phyloP scores from a whole-genome alignment of 2,329 filamentous ascomycete species.

The Rhynchosporium graminicola region DNA sequence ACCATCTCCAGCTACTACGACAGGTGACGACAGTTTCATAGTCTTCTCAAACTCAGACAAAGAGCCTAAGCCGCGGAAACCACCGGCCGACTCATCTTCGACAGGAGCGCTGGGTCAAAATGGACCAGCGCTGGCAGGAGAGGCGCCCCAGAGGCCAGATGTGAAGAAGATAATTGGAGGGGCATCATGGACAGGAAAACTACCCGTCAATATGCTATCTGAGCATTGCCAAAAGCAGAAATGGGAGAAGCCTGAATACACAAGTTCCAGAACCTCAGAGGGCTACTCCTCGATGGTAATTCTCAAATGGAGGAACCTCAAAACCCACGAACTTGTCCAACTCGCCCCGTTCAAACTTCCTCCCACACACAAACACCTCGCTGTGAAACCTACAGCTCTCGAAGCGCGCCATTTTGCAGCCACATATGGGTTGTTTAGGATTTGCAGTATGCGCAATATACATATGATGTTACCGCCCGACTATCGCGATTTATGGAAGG shows the following conservation, averaged over 20 bases:
- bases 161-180: slow-evolving; percentile 86
- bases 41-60: slow-evolving; percentile 61
- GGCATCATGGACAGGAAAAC: slow-evolving; percentile 94
- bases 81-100: slow-evolving; percentile 21
- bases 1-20: slow-evolving; percentile 31
- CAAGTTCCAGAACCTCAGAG: slow-evolving; percentile 71
- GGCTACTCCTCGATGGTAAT: slow-evolving; percentile 82
- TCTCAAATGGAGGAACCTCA: slow-evolving; percentile 72
- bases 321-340: slow-evolving; percentile 75
- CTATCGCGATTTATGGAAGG: slow-evolving; percentile 88
- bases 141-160: slow-evolving; percentile 51
- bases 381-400: slow-evolving; percentile 74
- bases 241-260: slow-evolving; percentile 93
- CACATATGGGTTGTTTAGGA: slow-evolving; percentile 85
- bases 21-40: slow-evolving; percentile 54
- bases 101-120: slow-evolving; percentile 28
- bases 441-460: slow-evolving; percentile 94
- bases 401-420: slow-evolving; percentile 94
- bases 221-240: slow-evolving; percentile 96
- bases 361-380: slow-evolving; percentile 71
- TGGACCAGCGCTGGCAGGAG: slow-evolving; percentile 36
- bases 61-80: slow-evolving; percentile 43
- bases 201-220: slow-evolving; percentile 88
- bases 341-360: slow-evolving; percentile 84
- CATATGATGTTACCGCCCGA: slow-evolving; percentile 92